Base-by-base conservation (phyloP, 2,329 filamentous ascomycete genomes). In the Alternaria panax region DNA sequence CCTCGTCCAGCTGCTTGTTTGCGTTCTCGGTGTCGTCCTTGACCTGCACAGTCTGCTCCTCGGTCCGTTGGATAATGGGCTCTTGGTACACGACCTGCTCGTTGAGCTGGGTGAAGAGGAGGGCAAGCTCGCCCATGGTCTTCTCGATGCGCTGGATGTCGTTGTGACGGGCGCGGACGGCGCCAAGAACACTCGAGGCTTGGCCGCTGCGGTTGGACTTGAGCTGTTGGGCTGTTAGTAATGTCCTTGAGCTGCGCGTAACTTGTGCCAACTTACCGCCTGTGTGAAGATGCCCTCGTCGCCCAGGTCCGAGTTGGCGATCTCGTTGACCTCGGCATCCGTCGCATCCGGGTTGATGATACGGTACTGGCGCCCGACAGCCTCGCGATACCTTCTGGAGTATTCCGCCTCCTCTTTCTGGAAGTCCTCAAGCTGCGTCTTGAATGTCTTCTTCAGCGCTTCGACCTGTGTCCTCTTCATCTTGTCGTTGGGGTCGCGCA, bases 261-360 rank as follows among this genome's bases (percentile, higher is more conserved):
- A 9, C 1, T 32, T 32, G 0, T n/a, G 25, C 12, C 20, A 9
- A 84, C 88, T 78, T 85, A 94, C 91, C 60, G 91, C 91, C 57
- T 88, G 90, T 79, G 93, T 90, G 81, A 94, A 95, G 55, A 95
- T 88, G 71, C 90, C 90, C 80, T 93, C 89, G 59, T 91, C 86
- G 54, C 89, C 87, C 89, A 90, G 91, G 75, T 93, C 88, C 54
- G 87, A 83, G 67, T 91, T 84, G 24, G 87, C 82, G 4, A 90
- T 90, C 75, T 91, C 82, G 48, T 84, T 81, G 3, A 93, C 88
- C 78, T 94, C 90, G 1, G 85, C 81, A 60, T 93, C 90, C 48
- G 85, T 86, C n/a, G 91, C 92, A 43, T 92, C 88, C 51, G 91
- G 91, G 75, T 93, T 92, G 67, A 92, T 90, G 73, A 94, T 93